Base-by-base conservation (phyloP, 768 basidiomycete species). In the Kwoniella dendrophila region DNA sequence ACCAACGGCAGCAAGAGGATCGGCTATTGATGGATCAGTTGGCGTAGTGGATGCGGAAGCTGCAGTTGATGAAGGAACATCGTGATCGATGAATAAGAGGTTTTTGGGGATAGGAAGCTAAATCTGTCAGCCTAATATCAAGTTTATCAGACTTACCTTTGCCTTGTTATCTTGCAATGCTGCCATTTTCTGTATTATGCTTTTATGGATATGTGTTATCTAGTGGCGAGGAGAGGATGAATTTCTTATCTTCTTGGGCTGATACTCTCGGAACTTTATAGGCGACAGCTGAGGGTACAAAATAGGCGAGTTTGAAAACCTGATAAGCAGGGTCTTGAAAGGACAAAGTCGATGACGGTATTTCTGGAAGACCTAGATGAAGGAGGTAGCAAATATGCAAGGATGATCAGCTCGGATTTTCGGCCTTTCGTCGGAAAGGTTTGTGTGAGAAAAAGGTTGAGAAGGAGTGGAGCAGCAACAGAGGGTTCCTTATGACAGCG, bases 41-140 rank as follows among this genome's bases (percentile, higher is more conserved):
- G 62, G 74, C 10, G 71, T 73, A 20, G 66, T 68, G 12, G 60
- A 30, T 10, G 67, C 41, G 4, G 74, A 71, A 16, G 65, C 52
- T 26, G 70, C 45, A 6, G 64, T 62, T 22, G 72, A 69, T 4
- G 65, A 38, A 29, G 70, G 68, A 41, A 78, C 72, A 24, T 76
- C 70, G 27, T 71, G 73, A 20, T 78, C 77, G 60, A 78, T 75
- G 70, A 74, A 80, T 36, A 78, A 71, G 32, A 79, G 70, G 29
- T 78, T 77, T 50, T 75, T 71, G 52, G 74, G 73, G 51, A 72
- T 64, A 14, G 73, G 77, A 14, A 80, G 68, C 72, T 76, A 56
- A 1, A 45, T 34, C 18, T 10, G 27, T 48, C 11, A 36, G 30
- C 44, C 16, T 26, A 22, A 27, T 18, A 14, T 56, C 22, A 26